phyloP scores from a whole-genome alignment of 805 yeast species.

The Monosporozyma aerobia region DNA sequence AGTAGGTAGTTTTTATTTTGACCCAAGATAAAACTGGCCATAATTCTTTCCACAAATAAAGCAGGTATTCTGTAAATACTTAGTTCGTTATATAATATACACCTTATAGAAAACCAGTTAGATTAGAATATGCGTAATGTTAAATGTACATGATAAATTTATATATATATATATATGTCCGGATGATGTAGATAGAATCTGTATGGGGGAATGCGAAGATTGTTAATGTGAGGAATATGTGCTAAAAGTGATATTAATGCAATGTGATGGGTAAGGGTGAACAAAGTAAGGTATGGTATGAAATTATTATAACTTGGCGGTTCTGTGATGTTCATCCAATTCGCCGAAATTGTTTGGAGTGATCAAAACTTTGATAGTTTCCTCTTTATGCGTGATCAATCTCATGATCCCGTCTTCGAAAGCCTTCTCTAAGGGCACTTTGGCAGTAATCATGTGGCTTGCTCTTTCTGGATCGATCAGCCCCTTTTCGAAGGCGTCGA shows the following conservation, averaged over 20 bases:
- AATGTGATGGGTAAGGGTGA: too few relatives aligned
- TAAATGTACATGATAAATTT: background rate
- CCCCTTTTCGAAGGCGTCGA: conserved; percentile 42
- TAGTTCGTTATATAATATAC: too few relatives aligned
- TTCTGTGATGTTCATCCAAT: conserved; percentile 12
- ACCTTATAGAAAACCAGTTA: too few relatives aligned
- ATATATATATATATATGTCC: background rate
- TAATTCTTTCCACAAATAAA: too few relatives aligned
- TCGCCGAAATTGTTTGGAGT: conserved; percentile 39
- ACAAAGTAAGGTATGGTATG: background rate
- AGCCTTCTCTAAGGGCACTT: conserved; percentile 40
- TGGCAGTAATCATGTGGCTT: conserved; percentile 44
- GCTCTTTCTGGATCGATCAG: conserved; percentile 37
- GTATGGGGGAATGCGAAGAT: background rate
- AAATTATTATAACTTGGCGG: conserved; percentile 4
- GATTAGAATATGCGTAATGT: background rate
- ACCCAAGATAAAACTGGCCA: too few relatives aligned
- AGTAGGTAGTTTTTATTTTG: too few relatives aligned
- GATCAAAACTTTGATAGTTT: conserved; percentile 47
- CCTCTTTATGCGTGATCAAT: conserved; percentile 42
- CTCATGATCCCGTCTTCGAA: conserved; percentile 44
- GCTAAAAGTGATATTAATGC: background rate
- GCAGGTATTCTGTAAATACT: too few relatives aligned
- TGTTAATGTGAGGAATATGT: background rate
- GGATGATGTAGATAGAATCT: too few relatives aligned